Base-by-base conservation (phyloP, 768 basidiomycete species). In the Lentinula lateritia region DNA sequence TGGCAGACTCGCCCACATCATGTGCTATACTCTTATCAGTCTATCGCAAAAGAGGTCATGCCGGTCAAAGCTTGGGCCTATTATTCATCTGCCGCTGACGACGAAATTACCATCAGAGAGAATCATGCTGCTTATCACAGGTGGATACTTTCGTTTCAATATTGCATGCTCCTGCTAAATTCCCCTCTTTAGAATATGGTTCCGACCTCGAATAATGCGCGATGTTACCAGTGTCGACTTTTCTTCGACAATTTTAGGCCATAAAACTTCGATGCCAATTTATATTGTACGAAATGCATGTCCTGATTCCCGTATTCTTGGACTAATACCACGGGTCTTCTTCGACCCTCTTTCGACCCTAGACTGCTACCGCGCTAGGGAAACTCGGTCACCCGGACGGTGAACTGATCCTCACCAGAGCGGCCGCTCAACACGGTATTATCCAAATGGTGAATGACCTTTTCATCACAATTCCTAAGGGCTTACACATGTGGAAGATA, bases 341-440 rank as follows among this genome's bases (percentile, higher is more conserved):
- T 16, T 36, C 58, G 6, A 20, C 56, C 34, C 15, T 57, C 39
- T 16, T 18, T 6, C 16, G 45, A 0, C 36, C 67, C 45, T 65
- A 87, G 78, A 81, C 87, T n/a, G 93, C 93, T 0, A 94, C 93
- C 5, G 93, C 91, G 3, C 81, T 94, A 3, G 93, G 95, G 60
- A 98, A 96, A 76, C 86, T 99, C 1, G 94, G 96, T 2, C 95
- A 98, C 70, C 93, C 95, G 0, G 93, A 97, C 62, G 96, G 96
- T 8, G 96, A 98, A 75, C 80, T 96, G 18, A 93, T 89, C 67
- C 72, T 98, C 28, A 98, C 96, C 1, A 80, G 88, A 66, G 95
- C 94, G 0, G 96, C 93, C 0, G 93, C 84, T 0, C 91, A 91
- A 69, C 85, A 87, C 62, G 83, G 81, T 8, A 73, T 90, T 52